Evolutionary conservation across 1,139 yeast species (phyloP), one percentile per base, ranked within the genome.

Genomic region (Suhomyces atakaporum): DNA sequence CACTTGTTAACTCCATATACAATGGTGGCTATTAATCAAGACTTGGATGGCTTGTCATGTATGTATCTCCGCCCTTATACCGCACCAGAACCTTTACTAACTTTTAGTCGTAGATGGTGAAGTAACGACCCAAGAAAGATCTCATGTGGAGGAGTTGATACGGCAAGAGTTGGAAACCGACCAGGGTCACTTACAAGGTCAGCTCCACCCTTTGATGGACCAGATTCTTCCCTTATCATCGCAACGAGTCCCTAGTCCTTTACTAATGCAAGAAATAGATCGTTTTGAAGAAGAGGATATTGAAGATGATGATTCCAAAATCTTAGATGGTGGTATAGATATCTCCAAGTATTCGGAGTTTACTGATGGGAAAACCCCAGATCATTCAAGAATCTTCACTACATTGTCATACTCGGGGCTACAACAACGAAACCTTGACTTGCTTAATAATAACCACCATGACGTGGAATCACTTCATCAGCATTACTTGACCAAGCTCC

Each of bases 61-160:
- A 32, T 13, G 35, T 32, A 32, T 13, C 21, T 7, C 14, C 10
- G 15, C 20, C 19, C 5, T 10, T 6, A 4, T 11, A 11, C 5
- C 6, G 16, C 12, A 5, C 6, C 27, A 5, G 13, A 5, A 22
- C 25, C 5, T 14, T 3, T 29, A 29, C 32, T 29, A 29, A 29
- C 32, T 3, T 2, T 18, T 20, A 36, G 34, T 11, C 19, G 27
- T 30, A 5, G 38, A 29, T 14, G 13, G 26, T 12, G 31, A 35
- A 18, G 56, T 66, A 26, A 49, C 62, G 14, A 54, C 56, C 4
- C 59, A 56, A 32, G 71, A 68, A 42, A 44, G 69, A 32, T 54
- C 55, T n/a, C 53, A 56, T 16, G 69, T 67, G 5, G 71, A 67
- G 42, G 58, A 51, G 35, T 51, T 67, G 31, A 56, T 69, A 7